A percentile compares a stretch with the other conserved stretches of the same genome.
Evolutionary conservation across 257 asterid genomes (phyloP).

Genomic region (Ophiorrhiza pumila): DNA sequence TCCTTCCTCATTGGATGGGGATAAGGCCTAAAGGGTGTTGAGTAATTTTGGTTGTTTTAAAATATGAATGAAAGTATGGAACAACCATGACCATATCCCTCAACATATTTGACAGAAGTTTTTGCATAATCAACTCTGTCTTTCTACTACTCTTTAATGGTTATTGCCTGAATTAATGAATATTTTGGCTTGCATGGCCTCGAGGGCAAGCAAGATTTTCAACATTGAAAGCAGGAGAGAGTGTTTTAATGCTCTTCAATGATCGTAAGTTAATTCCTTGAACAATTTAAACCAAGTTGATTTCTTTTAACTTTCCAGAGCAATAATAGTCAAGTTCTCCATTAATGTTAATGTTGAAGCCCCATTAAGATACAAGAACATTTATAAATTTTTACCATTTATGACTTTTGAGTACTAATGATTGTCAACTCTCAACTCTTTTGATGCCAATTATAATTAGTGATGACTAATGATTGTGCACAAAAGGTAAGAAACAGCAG

Average conservation of each 20-base stretch:
- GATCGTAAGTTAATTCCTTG: too few relatives aligned
- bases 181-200: neutral
- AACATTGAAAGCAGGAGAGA: neutral
- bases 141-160: neutral
- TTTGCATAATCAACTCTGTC: neutral
- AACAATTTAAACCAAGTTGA: too few relatives aligned
- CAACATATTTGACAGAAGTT: too few relatives aligned
- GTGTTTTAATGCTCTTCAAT: neutral
- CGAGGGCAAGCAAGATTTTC: conserved; percentile 13
- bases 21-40: neutral
- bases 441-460: neutral
- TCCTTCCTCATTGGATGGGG: conserved; percentile 12
- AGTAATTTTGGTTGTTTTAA: neutral
- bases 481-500: neutral
- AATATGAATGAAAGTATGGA: neutral
- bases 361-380: too few relatives aligned
- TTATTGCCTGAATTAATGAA: neutral
- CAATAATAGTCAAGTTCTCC: too few relatives aligned
- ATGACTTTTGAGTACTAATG: too few relatives aligned
- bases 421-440: neutral
- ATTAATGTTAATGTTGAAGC: too few relatives aligned
- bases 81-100: too few relatives aligned
- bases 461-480: conserved; percentile 12
- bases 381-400: too few relatives aligned
- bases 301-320: too few relatives aligned